phyloP scores from a whole-genome alignment of 768 basidiomycete species.

The Ephemerocybe angulata region DNA sequence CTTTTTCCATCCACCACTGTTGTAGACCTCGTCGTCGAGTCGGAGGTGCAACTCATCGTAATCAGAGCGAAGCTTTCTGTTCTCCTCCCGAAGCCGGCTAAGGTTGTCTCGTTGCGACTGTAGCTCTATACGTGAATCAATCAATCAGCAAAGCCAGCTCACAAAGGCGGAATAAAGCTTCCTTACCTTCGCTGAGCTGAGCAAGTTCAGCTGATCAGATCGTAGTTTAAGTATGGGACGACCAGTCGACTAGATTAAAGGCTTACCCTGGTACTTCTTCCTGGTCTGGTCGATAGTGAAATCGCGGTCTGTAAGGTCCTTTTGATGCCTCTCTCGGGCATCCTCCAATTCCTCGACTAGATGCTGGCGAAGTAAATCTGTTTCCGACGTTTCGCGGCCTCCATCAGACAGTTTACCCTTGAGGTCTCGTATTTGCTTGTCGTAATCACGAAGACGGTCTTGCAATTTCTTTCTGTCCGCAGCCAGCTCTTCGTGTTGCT shows the following conservation, averaged over 20 bases:
- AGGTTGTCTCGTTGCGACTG: constrained; percentile 75
- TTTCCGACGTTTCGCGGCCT: constrained; percentile 62
- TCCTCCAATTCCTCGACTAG: constrained; percentile 77
- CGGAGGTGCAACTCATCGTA: constrained; percentile 71
- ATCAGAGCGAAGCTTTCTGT: constrained; percentile 71
- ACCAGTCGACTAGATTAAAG: background rate
- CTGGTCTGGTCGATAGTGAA: constrained; percentile 76
- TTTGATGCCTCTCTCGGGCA: constrained; percentile 72
- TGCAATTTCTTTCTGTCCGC: constrained; percentile 52
- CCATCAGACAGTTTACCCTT: constrained; percentile 65
- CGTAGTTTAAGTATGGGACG: background rate
- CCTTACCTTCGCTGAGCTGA: constrained; percentile 73
- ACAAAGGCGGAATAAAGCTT: background rate
- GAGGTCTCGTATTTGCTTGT: constrained; percentile 53
- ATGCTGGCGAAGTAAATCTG: constrained; percentile 60
- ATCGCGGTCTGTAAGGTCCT: constrained; percentile 77
- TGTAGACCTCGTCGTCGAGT: constrained; percentile 76
- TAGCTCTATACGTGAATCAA: constrained; percentile 47
- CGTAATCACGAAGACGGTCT: constrained; percentile 45
- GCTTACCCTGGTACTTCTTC: constrained; percentile 82
- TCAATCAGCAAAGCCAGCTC: background rate
- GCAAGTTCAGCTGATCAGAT: constrained; percentile 66
- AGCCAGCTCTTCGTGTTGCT: constrained; percentile 44
- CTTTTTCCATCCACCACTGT: constrained; percentile 78
- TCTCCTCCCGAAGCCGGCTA: constrained; percentile 76